Percentiles rank a stretch among this genome's conserved stretches.
Evolutionary conservation across 331 rosid species (phyloP).

Genomic region (Cydonia oblonga): DNA sequence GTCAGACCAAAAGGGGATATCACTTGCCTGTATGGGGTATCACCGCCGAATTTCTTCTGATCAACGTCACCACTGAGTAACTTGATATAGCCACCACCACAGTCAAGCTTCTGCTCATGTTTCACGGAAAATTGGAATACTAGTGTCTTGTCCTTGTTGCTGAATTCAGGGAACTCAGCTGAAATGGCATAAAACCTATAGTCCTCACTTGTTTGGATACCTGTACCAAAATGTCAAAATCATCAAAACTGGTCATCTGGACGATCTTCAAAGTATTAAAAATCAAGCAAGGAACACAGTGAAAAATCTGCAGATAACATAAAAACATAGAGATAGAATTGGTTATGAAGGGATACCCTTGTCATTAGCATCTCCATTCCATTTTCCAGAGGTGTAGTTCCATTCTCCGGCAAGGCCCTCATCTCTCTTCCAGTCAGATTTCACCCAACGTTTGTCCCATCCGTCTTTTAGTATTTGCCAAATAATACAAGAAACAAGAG

Average conservation of each 20-base stretch:
- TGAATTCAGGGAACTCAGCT: conserved; percentile 89
- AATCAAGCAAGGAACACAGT: background rate
- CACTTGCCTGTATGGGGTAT: conserved; percentile 81
- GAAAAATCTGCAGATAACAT: background rate
- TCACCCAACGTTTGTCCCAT: conserved; percentile 88
- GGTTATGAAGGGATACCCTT: conserved; percentile 42
- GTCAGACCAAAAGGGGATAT: background rate
- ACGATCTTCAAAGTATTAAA: background rate
- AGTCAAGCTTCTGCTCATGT: conserved; percentile 98
- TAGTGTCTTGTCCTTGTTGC: conserved; percentile 75
- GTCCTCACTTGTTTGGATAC: conserved; percentile 98
- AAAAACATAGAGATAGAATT: background rate
- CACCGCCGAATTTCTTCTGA: conserved; percentile 24
- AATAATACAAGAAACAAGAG: conserved; percentile 3
- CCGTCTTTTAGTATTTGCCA: conserved; percentile 45
- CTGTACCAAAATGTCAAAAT: conserved; percentile 25
- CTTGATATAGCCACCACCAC: conserved; percentile 99
- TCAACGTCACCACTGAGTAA: conserved; percentile 76
- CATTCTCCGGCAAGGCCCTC: conserved; percentile 83
- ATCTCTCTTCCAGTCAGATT: conserved; percentile 91
- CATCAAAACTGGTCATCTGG: background rate
- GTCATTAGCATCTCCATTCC: conserved; percentile 79
- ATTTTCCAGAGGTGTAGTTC: conserved; percentile 89
- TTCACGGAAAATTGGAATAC: conserved; percentile 93
- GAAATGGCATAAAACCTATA: conserved; percentile 87